Conservation (phyloP, 2,329 filamentous ascomycete genomes). For the Fusarium sp. region DNA sequence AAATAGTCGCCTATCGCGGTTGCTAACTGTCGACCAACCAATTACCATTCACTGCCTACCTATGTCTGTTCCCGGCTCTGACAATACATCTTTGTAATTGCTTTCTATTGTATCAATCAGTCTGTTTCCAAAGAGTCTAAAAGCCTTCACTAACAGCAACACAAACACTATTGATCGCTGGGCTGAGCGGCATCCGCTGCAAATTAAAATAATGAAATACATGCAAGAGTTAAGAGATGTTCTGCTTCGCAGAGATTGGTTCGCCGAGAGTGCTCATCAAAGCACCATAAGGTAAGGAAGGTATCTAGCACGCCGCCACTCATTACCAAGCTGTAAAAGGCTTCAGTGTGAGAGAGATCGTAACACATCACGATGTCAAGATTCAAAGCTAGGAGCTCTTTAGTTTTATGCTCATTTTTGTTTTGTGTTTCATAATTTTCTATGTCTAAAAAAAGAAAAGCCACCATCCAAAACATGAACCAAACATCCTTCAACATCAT, state of each 20-base stretch:
- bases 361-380: neutral
- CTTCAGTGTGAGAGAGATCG: neutral
- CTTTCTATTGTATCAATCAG: neutral
- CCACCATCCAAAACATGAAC: neutral
- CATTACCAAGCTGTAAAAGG: neutral
- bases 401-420: neutral
- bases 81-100: neutral
- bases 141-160: neutral
- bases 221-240: neutral
- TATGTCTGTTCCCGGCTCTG: neutral
- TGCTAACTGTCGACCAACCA: neutral
- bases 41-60: neutral
- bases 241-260: neutral
- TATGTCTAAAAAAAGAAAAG: neutral
- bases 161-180: neutral
- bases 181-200: neutral
- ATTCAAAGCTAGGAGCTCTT: neutral
- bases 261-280: neutral
- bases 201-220: neutral
- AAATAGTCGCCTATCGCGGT: conserved; percentile 3
- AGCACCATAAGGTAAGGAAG: neutral
- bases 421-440: neutral
- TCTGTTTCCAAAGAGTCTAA: neutral
- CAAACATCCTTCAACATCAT: neutral
- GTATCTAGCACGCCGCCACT: neutral